phyloP scores from a whole-genome alignment of 441 rosid genomes.

The Erodium texanum region DNA sequence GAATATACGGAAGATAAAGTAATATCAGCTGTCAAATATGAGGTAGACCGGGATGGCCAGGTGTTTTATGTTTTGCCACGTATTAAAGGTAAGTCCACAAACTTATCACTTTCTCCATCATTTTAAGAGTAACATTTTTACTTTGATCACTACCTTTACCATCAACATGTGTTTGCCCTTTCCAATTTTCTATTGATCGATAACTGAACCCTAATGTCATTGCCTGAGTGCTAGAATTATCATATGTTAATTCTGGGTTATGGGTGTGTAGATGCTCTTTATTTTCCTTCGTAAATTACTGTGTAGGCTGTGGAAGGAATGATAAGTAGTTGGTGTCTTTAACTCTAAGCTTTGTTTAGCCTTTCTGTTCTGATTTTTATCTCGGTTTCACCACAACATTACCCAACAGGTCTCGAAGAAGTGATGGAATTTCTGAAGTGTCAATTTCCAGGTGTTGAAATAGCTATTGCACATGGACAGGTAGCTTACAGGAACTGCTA shows the following conservation, averaged over 20 bases:
- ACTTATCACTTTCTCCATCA: constrained; percentile 13
- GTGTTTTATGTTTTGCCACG: constrained; percentile 94
- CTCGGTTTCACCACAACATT: constrained; percentile 15
- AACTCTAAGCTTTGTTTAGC: not conserved
- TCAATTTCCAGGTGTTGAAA: constrained; percentile 61
- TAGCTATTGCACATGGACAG: constrained; percentile 95
- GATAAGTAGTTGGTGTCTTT: not conserved
- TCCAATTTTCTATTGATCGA: not conserved
- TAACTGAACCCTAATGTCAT: not conserved
- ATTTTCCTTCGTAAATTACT: not conserved
- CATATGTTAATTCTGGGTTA: not conserved
- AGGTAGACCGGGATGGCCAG: constrained; percentile 88
- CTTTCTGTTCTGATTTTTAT: constrained; percentile 7
- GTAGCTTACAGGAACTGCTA: constrained; percentile 29
- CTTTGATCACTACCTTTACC: not conserved
- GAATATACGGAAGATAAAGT: constrained; percentile 53
- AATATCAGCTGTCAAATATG: constrained; percentile 61
- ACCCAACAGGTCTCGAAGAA: constrained; percentile 76
- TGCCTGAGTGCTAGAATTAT: constrained; percentile 1
- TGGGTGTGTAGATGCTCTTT: not conserved
- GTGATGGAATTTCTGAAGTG: constrained; percentile 67
- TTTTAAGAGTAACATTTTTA: not conserved
- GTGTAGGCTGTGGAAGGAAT: not conserved
- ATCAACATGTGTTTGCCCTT: not conserved
- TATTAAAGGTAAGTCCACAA: constrained; percentile 57